Percentiles rank a stretch among this genome's conserved stretches.
phyloP scores from a whole-genome alignment of 2,329 filamentous ascomycete species.

The Colletotrichum higginsianum region DNA sequence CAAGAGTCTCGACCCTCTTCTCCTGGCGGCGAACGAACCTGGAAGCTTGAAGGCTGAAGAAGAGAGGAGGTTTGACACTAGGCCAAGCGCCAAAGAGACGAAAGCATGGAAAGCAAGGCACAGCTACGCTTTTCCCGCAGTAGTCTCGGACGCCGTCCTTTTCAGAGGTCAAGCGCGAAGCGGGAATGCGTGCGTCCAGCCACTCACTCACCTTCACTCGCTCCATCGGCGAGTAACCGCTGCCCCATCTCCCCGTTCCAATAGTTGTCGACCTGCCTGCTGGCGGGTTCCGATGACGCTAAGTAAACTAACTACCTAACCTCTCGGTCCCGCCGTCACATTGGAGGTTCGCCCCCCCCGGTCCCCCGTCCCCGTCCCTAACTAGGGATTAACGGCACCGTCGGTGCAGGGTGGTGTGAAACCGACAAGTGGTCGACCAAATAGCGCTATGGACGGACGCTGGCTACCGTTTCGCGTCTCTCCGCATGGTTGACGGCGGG shows the following conservation, averaged over 20 bases:
- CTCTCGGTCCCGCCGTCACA: constrained; percentile 16
- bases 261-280: too few relatives aligned
- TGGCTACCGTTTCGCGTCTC: constrained; percentile 11
- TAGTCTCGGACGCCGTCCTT: constrained; percentile 34
- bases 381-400: constrained; percentile 14
- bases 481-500: constrained; percentile 31
- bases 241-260: not conserved
- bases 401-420: constrained; percentile 15
- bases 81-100: not conserved
- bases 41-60: not conserved
- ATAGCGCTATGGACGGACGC: constrained; percentile 14
- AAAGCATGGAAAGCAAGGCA: constrained; percentile 38
- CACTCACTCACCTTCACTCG: not conserved
- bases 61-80: constrained; percentile 19
- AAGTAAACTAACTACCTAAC: too few relatives aligned
- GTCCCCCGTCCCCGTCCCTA: not conserved
- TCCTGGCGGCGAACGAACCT: too few relatives aligned
- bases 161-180: not conserved
- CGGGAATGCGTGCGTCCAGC: constrained; percentile 10
- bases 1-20: too few relatives aligned
- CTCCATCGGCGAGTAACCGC: not conserved
- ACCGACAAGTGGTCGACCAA: constrained; percentile 8
- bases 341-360: constrained; percentile 6
- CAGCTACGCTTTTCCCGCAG: constrained; percentile 22
- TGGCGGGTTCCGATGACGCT: too few relatives aligned